Evolutionary conservation across 2,329 filamentous ascomycete genomes (phyloP).

Genomic region (Aspergillus eucalypticola): DNA sequence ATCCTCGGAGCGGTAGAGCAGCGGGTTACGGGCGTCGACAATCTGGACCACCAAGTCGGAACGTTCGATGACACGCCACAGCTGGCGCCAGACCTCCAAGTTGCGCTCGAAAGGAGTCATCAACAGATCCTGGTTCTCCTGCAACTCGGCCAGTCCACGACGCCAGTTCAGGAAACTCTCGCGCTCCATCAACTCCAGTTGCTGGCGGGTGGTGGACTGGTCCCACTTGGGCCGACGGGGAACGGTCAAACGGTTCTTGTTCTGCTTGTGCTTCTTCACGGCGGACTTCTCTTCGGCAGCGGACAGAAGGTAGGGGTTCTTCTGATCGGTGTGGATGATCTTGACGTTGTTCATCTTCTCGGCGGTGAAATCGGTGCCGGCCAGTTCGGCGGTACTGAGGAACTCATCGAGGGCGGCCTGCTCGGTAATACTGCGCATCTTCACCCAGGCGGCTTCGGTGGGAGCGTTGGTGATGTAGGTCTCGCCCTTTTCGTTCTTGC

Average conservation of each 20-base stretch:
- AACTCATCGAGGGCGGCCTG: constrained; percentile 97
- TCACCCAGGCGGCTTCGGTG: constrained; percentile 93
- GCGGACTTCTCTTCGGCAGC: constrained; percentile 77
- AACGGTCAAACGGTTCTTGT: constrained; percentile 78
- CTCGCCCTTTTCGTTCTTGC: constrained; percentile 72
- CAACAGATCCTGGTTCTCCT: constrained; percentile 89
- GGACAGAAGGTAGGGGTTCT: constrained; percentile 89
- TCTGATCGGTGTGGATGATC: constrained; percentile 95
- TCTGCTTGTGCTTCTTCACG: constrained; percentile 77
- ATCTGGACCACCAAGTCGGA: constrained; percentile 97
- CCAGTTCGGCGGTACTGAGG: constrained; percentile 88
- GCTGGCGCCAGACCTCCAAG: constrained; percentile 93
- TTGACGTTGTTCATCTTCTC: constrained; percentile 99
- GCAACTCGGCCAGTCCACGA: constrained; percentile 83
- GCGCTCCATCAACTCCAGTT: constrained; percentile 77
- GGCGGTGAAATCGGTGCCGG: constrained; percentile 97
- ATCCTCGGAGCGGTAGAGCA: constrained; percentile 93
- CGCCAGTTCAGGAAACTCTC: constrained; percentile 85
- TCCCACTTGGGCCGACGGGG: constrained; percentile 90
- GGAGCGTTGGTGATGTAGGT: constrained; percentile 88
- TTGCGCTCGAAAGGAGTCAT: constrained; percentile 99
- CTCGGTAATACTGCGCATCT: constrained; percentile 98
- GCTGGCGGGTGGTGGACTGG: constrained; percentile 74
- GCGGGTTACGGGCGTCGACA: constrained; percentile 91
- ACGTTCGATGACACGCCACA: constrained; percentile 97